Evolutionary conservation across 495 filamentous ascomycete genomes (phyloP).

Genomic region (Penicillium ucsense): DNA sequence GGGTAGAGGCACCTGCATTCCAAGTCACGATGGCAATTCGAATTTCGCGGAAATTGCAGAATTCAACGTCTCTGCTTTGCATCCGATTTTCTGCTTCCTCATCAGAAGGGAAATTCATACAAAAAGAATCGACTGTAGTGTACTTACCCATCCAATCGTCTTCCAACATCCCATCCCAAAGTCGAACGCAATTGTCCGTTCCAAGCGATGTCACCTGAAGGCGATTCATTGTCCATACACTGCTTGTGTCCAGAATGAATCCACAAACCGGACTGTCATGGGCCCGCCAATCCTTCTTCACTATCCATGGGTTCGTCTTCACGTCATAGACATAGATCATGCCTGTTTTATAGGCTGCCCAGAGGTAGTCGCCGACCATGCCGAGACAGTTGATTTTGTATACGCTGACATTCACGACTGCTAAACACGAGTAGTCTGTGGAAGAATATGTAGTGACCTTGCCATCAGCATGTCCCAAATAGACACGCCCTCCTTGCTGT

Average conservation of each 20-base stretch:
- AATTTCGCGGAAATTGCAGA: constrained; percentile 75
- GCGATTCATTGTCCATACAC: constrained; percentile 78
- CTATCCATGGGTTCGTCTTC: constrained; percentile 67
- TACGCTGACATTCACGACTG: constrained; percentile 71
- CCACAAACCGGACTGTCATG: constrained; percentile 72
- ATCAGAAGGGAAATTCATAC: constrained; percentile 15
- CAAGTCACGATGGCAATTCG: constrained; percentile 75
- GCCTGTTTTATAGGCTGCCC: constrained; percentile 93
- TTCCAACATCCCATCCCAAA: constrained; percentile 90
- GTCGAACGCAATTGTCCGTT: constrained; percentile 70
- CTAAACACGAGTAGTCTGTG: constrained; percentile 61
- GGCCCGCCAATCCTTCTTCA: constrained; percentile 90
- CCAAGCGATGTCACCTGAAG: constrained; percentile 84
- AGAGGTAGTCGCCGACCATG: constrained; percentile 75
- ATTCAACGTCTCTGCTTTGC: constrained; percentile 71
- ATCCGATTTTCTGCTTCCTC: constrained; percentile 58
- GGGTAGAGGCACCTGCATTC: constrained; percentile 92
- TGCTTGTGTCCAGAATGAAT: constrained; percentile 68
- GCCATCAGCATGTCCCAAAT: constrained; percentile 86
- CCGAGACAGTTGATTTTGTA: constrained; percentile 91
- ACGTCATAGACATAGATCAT: constrained; percentile 92
- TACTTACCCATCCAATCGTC: constrained; percentile 79
- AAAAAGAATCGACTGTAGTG: neutral
- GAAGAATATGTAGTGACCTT: constrained; percentile 88
- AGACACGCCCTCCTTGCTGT: constrained; percentile 69